Evolutionary conservation across 352 stramenopile species (phyloP).

Genomic region (Pythium myriotylum): DNA sequence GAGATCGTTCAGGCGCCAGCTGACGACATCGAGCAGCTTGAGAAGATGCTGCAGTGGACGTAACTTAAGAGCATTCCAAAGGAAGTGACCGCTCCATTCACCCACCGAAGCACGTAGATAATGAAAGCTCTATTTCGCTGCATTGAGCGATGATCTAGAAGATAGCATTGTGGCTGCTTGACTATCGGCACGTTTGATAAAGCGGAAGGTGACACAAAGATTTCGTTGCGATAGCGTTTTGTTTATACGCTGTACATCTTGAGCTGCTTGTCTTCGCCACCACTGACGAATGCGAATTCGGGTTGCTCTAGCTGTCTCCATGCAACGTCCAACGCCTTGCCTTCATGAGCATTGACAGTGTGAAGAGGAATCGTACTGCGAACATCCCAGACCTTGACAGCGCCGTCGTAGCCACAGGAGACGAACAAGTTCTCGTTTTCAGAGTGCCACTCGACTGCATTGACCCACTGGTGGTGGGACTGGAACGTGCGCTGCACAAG

Average conservation of each 20-base stretch:
- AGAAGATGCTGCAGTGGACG: slow-evolving; percentile 83
- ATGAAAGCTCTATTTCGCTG: not conserved
- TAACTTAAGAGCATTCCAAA: slow-evolving; percentile 41
- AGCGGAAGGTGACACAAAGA: not conserved
- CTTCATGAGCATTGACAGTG: slow-evolving; percentile 73
- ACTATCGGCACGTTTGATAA: no score
- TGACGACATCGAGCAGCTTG: slow-evolving; percentile 84
- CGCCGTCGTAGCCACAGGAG: slow-evolving; percentile 76
- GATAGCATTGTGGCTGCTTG: no score
- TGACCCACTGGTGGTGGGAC: slow-evolving; percentile 88
- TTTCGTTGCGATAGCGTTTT: not conserved
- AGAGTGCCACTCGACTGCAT: slow-evolving; percentile 70
- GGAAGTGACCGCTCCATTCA: not conserved
- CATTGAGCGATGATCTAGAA: no score
- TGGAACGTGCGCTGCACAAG: slow-evolving; percentile 81
- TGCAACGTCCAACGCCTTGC: slow-evolving; percentile 68
- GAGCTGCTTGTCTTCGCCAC: slow-evolving; percentile 84
- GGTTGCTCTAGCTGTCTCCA: slow-evolving; percentile 49
- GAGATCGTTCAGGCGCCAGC: slow-evolving; percentile 73
- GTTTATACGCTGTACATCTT: slow-evolving; percentile 86
- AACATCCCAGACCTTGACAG: slow-evolving; percentile 82
- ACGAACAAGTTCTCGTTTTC: slow-evolving; percentile 63
- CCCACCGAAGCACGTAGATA: not conserved
- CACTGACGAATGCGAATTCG: slow-evolving; percentile 66
- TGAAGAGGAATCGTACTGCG: slow-evolving; percentile 77